These are phyloP conservation scores for Chamaecyparis obtusa DNA, from an alignment of 75 land plant species.

Conservation along the genomic window DNA sequence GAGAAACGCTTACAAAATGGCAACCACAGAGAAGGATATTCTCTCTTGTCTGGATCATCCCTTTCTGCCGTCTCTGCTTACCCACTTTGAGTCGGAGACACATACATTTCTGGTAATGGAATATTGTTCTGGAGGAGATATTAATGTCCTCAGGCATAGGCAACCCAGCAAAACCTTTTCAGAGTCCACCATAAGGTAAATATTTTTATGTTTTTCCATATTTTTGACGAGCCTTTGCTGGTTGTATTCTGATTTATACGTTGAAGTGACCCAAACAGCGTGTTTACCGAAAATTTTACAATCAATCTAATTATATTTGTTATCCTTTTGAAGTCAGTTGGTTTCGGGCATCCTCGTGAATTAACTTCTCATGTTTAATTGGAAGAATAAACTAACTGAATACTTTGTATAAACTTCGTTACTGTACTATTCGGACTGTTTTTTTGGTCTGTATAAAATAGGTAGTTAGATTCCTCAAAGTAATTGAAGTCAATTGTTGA, in stretches of 20 bases:
- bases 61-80: constrained; percentile 25
- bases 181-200: background rate
- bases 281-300: no score
- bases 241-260: no score
- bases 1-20: background rate
- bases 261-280: no score
- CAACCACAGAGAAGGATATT: background rate
- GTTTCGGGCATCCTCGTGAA: no score
- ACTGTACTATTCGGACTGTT: no score
- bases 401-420: no score
- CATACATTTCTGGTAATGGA: constrained; percentile 25
- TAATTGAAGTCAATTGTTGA: background rate
- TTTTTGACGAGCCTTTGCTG: background rate
- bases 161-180: constrained; percentile 15
- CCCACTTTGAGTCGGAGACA: constrained; percentile 24
- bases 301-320: no score
- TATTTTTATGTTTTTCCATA: background rate
- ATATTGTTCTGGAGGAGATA: constrained; percentile 31
- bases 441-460: no score
- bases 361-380: no score
- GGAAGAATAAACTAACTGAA: no score
- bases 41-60: constrained; percentile 21
- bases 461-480: no score
- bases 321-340: no score
- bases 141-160: constrained; percentile 13